phyloP scores from a whole-genome alignment of 345 rosid species.

The Jatropha curcas region DNA sequence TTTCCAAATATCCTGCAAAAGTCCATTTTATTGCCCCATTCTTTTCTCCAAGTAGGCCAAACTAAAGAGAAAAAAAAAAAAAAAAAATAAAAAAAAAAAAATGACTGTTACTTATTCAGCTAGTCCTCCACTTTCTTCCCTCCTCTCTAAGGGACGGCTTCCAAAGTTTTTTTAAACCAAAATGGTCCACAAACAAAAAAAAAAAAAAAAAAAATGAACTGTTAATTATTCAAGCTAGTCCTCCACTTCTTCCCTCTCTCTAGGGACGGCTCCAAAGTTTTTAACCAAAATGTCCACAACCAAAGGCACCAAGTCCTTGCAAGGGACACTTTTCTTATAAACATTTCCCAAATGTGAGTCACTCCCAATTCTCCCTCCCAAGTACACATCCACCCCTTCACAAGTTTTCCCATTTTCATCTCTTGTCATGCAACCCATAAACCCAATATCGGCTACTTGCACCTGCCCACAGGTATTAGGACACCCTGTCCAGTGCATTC shows the following conservation, averaged over 20 bases:
- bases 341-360: slow-evolving; percentile 77
- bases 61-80: not conserved
- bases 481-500: slow-evolving; percentile 99
- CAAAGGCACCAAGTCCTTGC: slow-evolving; percentile 77
- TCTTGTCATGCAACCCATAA: slow-evolving; percentile 91
- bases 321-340: slow-evolving; percentile 81
- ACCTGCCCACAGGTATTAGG: slow-evolving; percentile 91
- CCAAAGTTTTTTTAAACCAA: too few relatives aligned
- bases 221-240: slow-evolving; percentile 27
- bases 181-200: too few relatives aligned
- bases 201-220: not conserved
- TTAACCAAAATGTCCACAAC: slow-evolving; percentile 73
- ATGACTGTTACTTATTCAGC: too few relatives aligned
- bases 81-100: not conserved
- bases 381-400: slow-evolving; percentile 79
- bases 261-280: slow-evolving; percentile 79
- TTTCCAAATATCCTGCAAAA: not conserved
- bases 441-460: slow-evolving; percentile 93
- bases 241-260: slow-evolving; percentile 81
- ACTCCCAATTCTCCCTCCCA: slow-evolving; percentile 89
- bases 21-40: not conserved
- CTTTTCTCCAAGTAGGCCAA: not conserved
- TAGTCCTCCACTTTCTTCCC: too few relatives aligned
- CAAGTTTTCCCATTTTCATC: slow-evolving; percentile 71
- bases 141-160: too few relatives aligned